phyloP scores from a whole-genome alignment of 2,329 filamentous ascomycete species.

The Sporothrix mexicana region DNA sequence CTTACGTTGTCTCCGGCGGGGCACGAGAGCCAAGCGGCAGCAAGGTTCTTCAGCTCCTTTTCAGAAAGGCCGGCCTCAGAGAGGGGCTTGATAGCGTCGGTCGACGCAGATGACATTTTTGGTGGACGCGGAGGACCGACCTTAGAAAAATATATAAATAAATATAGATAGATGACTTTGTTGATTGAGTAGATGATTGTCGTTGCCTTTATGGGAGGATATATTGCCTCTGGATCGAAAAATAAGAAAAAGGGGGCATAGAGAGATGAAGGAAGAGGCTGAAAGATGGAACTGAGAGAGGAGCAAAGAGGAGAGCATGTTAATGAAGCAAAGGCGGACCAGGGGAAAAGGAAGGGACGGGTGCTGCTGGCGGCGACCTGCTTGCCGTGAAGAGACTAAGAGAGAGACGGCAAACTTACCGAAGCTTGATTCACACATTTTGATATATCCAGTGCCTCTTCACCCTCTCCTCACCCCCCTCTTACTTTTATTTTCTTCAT shows the following conservation, averaged over 20 bases:
- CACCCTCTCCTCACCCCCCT: neutral
- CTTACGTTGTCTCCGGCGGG: conserved; percentile 22
- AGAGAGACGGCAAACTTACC: neutral
- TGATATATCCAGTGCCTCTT: neutral
- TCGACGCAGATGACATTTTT: neutral
- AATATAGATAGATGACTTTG: too few relatives aligned
- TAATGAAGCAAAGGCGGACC: neutral
- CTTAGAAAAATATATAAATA: neutral
- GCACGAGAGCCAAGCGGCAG: conserved; percentile 34
- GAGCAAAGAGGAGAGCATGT: too few relatives aligned
- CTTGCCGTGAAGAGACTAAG: neutral
- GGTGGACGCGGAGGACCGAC: neutral
- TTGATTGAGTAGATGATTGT: neutral
- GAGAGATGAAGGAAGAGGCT: neutral
- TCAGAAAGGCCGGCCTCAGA: conserved; percentile 24
- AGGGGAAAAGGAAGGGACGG: neutral
- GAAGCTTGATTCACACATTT: neutral
- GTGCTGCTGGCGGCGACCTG: neutral
- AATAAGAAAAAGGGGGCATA: neutral
- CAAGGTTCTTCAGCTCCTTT: conserved; percentile 33
- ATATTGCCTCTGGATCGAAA: neutral
- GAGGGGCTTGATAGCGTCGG: conserved; percentile 26
- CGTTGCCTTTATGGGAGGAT: neutral
- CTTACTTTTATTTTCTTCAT: neutral
- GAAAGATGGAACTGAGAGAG: too few relatives aligned